Evolutionary conservation across 441 rosid genomes (phyloP), one percentile per base, ranked within the genome.

Genomic region (Arabidopsis hybrid): DNA sequence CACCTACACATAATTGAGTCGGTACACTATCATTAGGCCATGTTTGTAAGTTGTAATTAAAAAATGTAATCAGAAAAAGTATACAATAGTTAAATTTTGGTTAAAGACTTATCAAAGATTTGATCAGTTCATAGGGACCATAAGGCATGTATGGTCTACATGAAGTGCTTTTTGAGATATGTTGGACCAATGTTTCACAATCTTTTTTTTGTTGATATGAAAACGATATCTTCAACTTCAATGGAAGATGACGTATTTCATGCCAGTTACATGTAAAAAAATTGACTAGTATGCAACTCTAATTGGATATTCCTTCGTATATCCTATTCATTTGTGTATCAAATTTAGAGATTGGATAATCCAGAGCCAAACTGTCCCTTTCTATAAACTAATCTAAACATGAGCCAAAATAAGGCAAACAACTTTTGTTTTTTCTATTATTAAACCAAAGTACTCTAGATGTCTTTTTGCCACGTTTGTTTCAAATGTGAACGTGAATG

Each of bases 1-100:
- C 99, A 69, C 97, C 99, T 94, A 89, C 36, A 75, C 53, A 71
- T 34, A 51, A 1, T 58, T 13, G 6, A 34, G 57, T 65, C 36
- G n/a, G 10, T 26, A 32, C 18, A 40, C 43, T 47, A 56, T 70
- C 29, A 17, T 49, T 58, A 64, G 26, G 14, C 32, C 63, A 65
- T 39, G 49, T 76, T 64, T 49, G 53, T 49, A 49, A 14, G 43
- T 8, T 53, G 65, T 75, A 75, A 69, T 5, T 52, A n/a, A 3
- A 52, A 55, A 45, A 36, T 16, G 60, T 57, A 26, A 36, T 9
- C 4, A 64, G 0, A 52, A 2, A 29, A 17, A 32, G 11, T 52
- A 38, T 16, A 38, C 4, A 36, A n/a, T 5, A 17, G 4, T 17
- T 3, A 21, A 21, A 21, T 1, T 21, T 21, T 21, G 26, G 26